phyloP scores from a whole-genome alignment of 2,329 filamentous ascomycete genomes.

The Fonsecaea erecta region DNA sequence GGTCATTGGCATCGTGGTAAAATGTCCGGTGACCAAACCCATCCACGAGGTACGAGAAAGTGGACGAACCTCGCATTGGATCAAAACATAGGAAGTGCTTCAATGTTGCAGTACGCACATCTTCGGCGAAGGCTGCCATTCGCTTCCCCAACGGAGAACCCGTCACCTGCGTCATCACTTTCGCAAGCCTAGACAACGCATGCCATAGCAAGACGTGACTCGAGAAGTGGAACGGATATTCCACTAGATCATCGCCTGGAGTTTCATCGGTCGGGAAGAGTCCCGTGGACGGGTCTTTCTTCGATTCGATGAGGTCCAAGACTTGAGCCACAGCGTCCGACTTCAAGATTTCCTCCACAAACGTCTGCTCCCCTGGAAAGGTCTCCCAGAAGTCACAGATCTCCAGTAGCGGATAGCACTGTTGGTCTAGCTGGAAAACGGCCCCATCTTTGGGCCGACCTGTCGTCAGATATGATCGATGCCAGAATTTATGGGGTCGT shows the following conservation, averaged over 20 bases:
- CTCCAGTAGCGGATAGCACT: conserved; percentile 28
- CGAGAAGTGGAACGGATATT: conserved; percentile 28
- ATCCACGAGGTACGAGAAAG: conserved; percentile 24
- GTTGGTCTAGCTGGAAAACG: conserved; percentile 26
- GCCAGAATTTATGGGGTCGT: conserved; percentile 21
- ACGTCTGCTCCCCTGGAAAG: conserved; percentile 18
- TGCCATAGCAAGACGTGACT: conserved; percentile 27
- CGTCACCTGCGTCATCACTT: conserved; percentile 4
- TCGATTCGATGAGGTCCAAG: conserved; percentile 18
- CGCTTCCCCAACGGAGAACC: neutral
- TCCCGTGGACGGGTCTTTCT: conserved; percentile 11
- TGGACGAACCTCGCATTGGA: neutral
- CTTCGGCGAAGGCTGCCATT: conserved; percentile 2
- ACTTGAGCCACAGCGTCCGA: conserved; percentile 19
- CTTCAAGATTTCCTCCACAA: conserved; percentile 17
- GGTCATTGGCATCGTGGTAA: conserved; percentile 28
- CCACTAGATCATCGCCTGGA: conserved; percentile 21
- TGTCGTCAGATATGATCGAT: conserved; percentile 25
- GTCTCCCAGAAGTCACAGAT: conserved; percentile 24
- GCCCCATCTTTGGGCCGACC: conserved; percentile 25
- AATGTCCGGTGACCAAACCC: conserved; percentile 18
- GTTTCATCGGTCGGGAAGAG: conserved; percentile 25
- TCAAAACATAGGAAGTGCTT: conserved; percentile 17
- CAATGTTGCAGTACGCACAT: conserved; percentile 15
- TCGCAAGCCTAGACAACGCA: conserved; percentile 14